These are phyloP conservation scores for Ogataea nakhonphanomensis DNA, from an alignment of 805 yeast species.

Conservation along the genomic window DNA sequence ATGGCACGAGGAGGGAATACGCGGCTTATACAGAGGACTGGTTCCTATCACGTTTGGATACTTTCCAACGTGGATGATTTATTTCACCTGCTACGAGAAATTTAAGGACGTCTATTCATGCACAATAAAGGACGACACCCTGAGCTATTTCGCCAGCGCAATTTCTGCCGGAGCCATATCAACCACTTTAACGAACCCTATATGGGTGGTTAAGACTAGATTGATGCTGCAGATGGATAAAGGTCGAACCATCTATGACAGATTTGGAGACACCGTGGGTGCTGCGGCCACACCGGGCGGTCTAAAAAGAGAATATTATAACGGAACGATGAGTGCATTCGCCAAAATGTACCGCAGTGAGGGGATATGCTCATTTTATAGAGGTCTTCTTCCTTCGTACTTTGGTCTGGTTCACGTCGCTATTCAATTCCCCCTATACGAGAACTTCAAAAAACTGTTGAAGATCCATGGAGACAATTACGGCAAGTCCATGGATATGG, in stretches of 20 bases:
- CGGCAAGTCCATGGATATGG: constrained; percentile 6
- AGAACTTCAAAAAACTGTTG: constrained; percentile 62
- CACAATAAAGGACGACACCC: constrained; percentile 25
- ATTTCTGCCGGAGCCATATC: constrained; percentile 86
- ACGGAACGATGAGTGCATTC: constrained; percentile 82
- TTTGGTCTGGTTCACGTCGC: constrained; percentile 93
- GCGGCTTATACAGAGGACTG: constrained; percentile 85
- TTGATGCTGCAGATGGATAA: constrained; percentile 77
- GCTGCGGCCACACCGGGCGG: constrained; percentile 23
- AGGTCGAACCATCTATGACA: constrained; percentile 37
- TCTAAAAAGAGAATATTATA: constrained; percentile 43
- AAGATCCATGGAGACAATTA: constrained; percentile 18
- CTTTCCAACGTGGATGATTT: constrained; percentile 96
- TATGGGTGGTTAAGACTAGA: constrained; percentile 96
- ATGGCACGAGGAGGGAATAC: constrained; percentile 69
- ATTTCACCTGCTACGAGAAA: constrained; percentile 83
- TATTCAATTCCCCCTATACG: constrained; percentile 93
- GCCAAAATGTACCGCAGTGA: constrained; percentile 72
- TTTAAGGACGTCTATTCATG: constrained; percentile 47
- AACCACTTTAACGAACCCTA: constrained; percentile 84
- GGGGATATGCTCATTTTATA: constrained; percentile 77
- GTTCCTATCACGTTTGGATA: constrained; percentile 93
- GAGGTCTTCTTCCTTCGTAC: constrained; percentile 87
- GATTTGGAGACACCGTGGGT: constrained; percentile 25
- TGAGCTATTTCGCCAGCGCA: constrained; percentile 56